phyloP scores from a whole-genome alignment of 73 alveolate genomes.

The Paramecium pentaurelia region DNA sequence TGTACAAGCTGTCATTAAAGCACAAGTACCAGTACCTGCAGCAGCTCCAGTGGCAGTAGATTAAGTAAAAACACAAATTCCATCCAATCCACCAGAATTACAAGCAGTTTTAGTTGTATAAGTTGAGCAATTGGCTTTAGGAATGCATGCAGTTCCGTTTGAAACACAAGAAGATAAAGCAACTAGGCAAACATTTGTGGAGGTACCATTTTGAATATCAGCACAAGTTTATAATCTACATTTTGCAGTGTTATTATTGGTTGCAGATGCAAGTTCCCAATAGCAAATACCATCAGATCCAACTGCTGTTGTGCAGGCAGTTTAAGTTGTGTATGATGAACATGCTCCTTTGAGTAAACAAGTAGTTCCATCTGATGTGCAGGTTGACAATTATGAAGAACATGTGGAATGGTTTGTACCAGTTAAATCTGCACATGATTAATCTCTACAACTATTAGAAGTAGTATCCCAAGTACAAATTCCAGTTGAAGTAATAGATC shows the following conservation, averaged over 20 bases:
- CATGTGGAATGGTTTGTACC: neutral
- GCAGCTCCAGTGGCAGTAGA: neutral
- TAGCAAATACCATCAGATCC: neutral
- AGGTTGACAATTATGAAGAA: neutral
- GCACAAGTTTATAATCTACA: neutral
- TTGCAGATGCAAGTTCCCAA: neutral
- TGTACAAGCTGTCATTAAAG: neutral
- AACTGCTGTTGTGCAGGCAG: neutral
- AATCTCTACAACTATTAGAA: neutral
- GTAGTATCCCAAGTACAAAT: neutral
- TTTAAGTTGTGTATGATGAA: neutral
- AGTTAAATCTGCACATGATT: neutral
- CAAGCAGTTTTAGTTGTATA: neutral
- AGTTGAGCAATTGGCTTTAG: neutral
- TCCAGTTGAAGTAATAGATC: neutral
- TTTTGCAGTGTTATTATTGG: neutral
- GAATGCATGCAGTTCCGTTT: neutral
- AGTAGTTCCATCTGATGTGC: neutral
- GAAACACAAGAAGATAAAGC: constrained; percentile 7
- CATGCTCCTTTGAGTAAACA: neutral
- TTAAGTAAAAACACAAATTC: neutral
- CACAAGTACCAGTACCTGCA: neutral
- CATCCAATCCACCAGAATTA: constrained; percentile 9
- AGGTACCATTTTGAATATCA: neutral
- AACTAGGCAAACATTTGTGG: neutral